These are phyloP conservation scores for Pholiota adiposa DNA, from an alignment of 1,284 basidiomycete genomes.

Conservation along the genomic window DNA sequence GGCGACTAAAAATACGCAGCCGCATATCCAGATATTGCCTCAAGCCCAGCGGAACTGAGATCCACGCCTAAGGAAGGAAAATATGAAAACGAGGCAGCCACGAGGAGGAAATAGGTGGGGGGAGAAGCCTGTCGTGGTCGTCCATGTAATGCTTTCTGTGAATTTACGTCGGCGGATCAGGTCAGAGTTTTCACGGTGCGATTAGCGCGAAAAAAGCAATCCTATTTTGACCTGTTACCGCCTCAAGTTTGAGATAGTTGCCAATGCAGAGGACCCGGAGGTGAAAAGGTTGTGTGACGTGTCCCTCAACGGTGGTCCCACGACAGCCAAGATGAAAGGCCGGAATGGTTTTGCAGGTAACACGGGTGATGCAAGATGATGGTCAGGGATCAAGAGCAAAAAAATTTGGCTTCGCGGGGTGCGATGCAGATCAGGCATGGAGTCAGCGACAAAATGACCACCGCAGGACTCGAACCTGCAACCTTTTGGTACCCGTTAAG, in stretches of 20 bases:
- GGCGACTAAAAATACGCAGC: slow-evolving; percentile 5
- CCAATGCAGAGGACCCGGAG: not conserved
- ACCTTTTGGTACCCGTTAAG: slow-evolving; percentile 72
- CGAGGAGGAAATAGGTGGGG: not conserved
- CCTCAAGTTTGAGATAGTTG: not conserved
- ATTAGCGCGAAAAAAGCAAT: not conserved
- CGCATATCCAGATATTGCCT: not conserved
- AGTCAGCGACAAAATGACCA: slow-evolving; percentile 51
- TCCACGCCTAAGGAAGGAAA: not conserved
- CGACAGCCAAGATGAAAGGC: not conserved
- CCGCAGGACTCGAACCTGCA: slow-evolving; percentile 90
- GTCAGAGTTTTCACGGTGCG: not conserved
- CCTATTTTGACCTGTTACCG: not conserved
- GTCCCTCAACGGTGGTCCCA: not conserved
- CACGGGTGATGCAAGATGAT: not conserved
- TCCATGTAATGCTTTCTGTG: not conserved
- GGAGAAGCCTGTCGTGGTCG: not conserved
- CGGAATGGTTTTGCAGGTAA: not conserved
- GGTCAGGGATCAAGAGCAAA: too few species aligned
- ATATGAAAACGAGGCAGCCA: not conserved
- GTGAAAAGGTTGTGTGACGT: not conserved
- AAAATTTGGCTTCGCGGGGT: too few species aligned
- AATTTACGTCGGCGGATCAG: not conserved
- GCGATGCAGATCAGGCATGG: not conserved
- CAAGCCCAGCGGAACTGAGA: not conserved